These are phyloP conservation scores for Cladophialophora psammophila DNA, from an alignment of 2,329 filamentous ascomycete genomes.

Conservation along the genomic window DNA sequence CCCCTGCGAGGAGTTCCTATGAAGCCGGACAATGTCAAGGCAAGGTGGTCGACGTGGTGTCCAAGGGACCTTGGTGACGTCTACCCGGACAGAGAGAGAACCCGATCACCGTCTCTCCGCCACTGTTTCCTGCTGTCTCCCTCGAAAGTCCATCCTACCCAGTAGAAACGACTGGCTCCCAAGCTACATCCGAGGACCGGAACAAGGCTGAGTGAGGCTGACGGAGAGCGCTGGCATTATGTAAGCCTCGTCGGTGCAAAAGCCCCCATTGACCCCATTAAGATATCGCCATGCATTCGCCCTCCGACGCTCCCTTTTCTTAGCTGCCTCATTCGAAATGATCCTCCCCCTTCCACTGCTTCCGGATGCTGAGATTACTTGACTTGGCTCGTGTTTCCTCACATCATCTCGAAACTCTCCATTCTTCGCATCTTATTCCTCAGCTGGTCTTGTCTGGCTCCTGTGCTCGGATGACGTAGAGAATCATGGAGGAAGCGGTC, in stretches of 20 bases:
- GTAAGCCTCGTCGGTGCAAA: slow-evolving; percentile 12
- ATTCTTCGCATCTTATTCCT: not conserved
- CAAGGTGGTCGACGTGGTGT: not conserved
- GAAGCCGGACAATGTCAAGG: not conserved
- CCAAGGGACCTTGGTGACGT: not conserved
- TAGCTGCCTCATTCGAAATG: not conserved
- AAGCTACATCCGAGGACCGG: not conserved
- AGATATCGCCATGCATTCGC: slow-evolving; percentile 9
- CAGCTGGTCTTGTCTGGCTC: not conserved
- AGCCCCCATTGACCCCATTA: slow-evolving; percentile 12
- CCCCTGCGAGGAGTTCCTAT: too few species aligned
- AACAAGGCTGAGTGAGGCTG: slow-evolving; percentile 11
- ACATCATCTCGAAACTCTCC: not conserved
- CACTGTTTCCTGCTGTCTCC: not conserved
- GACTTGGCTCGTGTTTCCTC: not conserved
- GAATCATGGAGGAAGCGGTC: slow-evolving; percentile 32
- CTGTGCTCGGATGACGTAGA: slow-evolving; percentile 9
- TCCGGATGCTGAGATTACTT: not conserved
- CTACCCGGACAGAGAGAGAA: not conserved
- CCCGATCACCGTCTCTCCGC: not conserved
- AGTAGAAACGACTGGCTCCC: not conserved
- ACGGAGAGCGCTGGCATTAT: slow-evolving; percentile 11
- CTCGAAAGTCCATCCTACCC: not conserved
- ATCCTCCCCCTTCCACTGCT: slow-evolving; percentile 5
- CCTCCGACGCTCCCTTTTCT: slow-evolving; percentile 6